Evolutionary conservation across 306 rosid species (phyloP).

Genomic region (Crotalaria pallida): DNA sequence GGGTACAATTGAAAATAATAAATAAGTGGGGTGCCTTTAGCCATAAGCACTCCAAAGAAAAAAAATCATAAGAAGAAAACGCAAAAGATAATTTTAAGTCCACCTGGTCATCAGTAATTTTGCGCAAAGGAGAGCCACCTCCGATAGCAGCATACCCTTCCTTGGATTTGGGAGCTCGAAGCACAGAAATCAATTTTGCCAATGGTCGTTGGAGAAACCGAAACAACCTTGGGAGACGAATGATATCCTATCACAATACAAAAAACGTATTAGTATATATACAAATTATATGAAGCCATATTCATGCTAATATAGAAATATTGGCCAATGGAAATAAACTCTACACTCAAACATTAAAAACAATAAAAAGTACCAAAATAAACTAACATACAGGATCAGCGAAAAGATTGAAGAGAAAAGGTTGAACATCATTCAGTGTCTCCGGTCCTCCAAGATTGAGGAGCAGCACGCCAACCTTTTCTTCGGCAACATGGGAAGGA

Average conservation of each 20-base stretch:
- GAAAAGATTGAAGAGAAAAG: slow-evolving; percentile 86
- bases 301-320: neutral
- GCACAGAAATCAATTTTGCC: slow-evolving; percentile 77
- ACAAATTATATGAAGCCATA: neutral
- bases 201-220: slow-evolving; percentile 81
- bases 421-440: slow-evolving; percentile 90
- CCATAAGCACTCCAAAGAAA: too few species aligned
- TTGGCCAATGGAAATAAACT: neutral
- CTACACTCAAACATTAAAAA: neutral
- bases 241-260: slow-evolving; percentile 65
- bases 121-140: slow-evolving; percentile 97
- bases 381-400: slow-evolving; percentile 81
- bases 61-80: neutral
- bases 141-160: slow-evolving; percentile 99
- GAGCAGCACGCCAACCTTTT: slow-evolving; percentile 92
- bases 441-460: slow-evolving; percentile 98
- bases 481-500: slow-evolving; percentile 43
- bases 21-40: too few species aligned
- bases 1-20: too few species aligned
- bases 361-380: neutral
- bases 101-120: slow-evolving; percentile 97
- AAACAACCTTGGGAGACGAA: slow-evolving; percentile 90
- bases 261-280: slow-evolving; percentile 17
- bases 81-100: neutral
- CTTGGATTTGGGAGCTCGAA: slow-evolving; percentile 93